Percentiles rank a stretch among this genome's conserved stretches.
phyloP scores from a whole-genome alignment of 768 basidiomycete species.

The Pisolithus marmoratus region DNA sequence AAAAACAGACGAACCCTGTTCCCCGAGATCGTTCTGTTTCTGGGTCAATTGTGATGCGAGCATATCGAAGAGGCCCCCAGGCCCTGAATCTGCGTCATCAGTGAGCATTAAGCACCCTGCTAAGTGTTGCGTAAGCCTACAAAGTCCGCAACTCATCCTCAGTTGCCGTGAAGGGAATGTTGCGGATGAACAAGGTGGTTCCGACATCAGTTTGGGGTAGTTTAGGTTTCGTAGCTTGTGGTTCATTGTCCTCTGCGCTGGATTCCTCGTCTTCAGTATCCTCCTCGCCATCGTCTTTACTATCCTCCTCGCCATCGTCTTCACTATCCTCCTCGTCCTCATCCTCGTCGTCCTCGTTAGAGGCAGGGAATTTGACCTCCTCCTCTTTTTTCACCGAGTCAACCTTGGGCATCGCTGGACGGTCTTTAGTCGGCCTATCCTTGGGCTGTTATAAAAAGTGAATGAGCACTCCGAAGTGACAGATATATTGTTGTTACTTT shows the following conservation, averaged over 20 bases:
- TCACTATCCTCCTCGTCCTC: conserved; percentile 17
- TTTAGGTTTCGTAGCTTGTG: conserved; percentile 49
- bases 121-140: conserved; percentile 40
- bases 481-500: conserved; percentile 45
- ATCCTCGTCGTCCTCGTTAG: conserved; percentile 18
- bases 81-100: conserved; percentile 64
- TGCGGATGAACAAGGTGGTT: conserved; percentile 90
- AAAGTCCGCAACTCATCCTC: conserved; percentile 86
- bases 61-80: conserved; percentile 91
- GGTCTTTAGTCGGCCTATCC: conserved; percentile 26
- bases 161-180: conserved; percentile 86
- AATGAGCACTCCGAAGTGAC: not conserved
- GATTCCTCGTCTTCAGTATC: conserved; percentile 24
- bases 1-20: conserved; percentile 96
- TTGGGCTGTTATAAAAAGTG: conserved; percentile 33
- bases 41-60: conserved; percentile 81
- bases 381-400: conserved; percentile 30
- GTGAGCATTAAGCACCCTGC: not conserved
- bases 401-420: conserved; percentile 17
- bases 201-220: conserved; percentile 83
- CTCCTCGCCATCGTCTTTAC: conserved; percentile 29
- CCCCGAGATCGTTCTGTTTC: conserved; percentile 85
- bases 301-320: conserved; percentile 10
- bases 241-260: conserved; percentile 30
- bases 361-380: conserved; percentile 24